Conservation (phyloP, 768 basidiomycete genomes). For the Amanita polypyramis region DNA sequence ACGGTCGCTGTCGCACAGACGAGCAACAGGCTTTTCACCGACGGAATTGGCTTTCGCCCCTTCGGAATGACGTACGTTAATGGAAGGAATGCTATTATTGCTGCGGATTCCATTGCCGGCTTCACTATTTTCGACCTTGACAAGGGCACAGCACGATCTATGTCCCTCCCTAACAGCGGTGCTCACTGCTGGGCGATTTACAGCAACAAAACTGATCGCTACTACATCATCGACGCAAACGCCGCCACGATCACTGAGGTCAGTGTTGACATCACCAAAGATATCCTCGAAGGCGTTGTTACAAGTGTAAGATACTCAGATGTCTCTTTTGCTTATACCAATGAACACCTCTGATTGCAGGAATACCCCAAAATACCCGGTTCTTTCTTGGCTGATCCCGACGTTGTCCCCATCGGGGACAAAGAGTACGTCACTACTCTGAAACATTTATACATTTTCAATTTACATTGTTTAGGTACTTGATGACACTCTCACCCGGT, state of each 20-base stretch:
- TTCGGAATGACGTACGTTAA: conserved; percentile 38
- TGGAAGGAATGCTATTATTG: conserved; percentile 28
- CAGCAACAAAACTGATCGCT: conserved; percentile 30
- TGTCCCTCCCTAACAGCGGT: conserved; percentile 23
- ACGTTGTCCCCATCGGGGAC: conserved; percentile 24
- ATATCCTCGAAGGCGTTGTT: conserved; percentile 32
- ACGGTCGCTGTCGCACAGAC: conserved; percentile 33
- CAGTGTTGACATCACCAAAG: conserved; percentile 22
- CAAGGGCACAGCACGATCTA: conserved; percentile 15
- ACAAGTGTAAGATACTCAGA: conserved; percentile 7
- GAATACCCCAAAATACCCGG: conserved; percentile 23
- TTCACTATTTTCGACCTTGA: conserved; percentile 22
- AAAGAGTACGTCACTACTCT: conserved; percentile 22
- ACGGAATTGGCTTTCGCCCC: conserved; percentile 32
- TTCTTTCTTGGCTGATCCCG: conserved; percentile 30
- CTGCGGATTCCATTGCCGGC: conserved; percentile 29
- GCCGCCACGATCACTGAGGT: conserved; percentile 34
- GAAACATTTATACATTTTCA: not conserved
- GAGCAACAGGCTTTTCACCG: conserved; percentile 25
- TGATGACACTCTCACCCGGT: conserved; percentile 19
- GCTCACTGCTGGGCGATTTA: conserved; percentile 36
- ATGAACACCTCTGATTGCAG: not conserved
- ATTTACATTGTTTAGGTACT: conserved; percentile 14
- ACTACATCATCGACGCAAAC: conserved; percentile 33
- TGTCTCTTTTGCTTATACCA: not conserved